A percentile compares a stretch with the other conserved stretches of the same genome.
Conservation (phyloP, 345 rosid genomes). For the Crucihimalaya himalaica region DNA sequence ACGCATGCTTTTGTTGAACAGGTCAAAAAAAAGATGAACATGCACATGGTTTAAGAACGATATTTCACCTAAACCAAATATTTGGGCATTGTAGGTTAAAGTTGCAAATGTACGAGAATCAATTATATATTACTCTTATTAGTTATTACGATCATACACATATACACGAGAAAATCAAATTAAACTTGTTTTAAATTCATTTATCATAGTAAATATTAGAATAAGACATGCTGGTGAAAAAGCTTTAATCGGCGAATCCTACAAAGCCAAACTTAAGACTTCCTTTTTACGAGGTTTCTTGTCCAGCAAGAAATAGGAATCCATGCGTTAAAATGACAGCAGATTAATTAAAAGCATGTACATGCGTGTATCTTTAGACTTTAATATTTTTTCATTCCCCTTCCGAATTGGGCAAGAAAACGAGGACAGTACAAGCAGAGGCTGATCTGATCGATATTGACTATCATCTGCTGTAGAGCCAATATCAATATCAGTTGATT, state of each 20-base stretch:
- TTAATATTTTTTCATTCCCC: background rate
- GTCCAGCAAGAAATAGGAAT: constrained; percentile 25
- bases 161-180: background rate
- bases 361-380: constrained; percentile 32
- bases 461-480: constrained; percentile 39
- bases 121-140: background rate
- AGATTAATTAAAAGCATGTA: constrained; percentile 7
- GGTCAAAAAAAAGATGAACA: constrained; percentile 19
- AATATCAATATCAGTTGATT: constrained; percentile 36
- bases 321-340: constrained; percentile 11
- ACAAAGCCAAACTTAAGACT: background rate
- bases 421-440: constrained; percentile 8
- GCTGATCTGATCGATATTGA: constrained; percentile 25
- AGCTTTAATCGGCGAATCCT: background rate
- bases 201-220: constrained; percentile 1
- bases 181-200: background rate
- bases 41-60: constrained; percentile 16
- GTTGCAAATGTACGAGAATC: constrained; percentile 13
- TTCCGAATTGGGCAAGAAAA: background rate
- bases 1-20: constrained; percentile 26
- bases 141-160: background rate
- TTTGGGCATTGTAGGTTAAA: constrained; percentile 3
- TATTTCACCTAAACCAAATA: constrained; percentile 30
- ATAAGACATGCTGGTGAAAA: constrained; percentile 22
- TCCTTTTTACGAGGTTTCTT: constrained; percentile 23